Evolutionary conservation across 1,284 basidiomycete species (phyloP).

Genomic region (Inonotus hispidus): DNA sequence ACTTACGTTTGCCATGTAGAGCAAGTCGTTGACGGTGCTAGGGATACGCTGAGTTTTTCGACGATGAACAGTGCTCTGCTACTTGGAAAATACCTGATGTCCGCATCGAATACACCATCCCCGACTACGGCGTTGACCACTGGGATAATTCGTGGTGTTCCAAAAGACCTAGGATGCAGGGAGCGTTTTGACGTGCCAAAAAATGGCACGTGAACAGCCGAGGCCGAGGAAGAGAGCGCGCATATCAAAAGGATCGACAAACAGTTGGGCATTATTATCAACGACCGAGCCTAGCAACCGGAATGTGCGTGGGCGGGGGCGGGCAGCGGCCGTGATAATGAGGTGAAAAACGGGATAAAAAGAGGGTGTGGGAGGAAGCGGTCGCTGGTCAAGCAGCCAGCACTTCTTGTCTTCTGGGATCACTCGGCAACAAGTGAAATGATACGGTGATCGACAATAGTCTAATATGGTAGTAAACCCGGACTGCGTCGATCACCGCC

Average conservation of each 20-base stretch:
- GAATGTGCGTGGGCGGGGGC: neutral
- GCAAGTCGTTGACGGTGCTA: constrained; percentile 66
- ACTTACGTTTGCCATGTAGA: constrained; percentile 71
- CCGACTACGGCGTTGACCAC: constrained; percentile 7
- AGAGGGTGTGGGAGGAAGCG: constrained; percentile 15
- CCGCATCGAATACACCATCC: constrained; percentile 24
- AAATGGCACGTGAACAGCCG: constrained; percentile 17
- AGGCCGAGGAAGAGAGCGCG: constrained; percentile 8
- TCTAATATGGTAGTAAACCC: neutral
- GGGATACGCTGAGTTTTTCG: constrained; percentile 25
- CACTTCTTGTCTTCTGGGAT: neutral
- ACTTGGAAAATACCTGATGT: constrained; percentile 28
- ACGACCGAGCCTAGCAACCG: constrained; percentile 18
- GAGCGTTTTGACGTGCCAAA: constrained; percentile 5
- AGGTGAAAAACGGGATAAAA: constrained; percentile 23
- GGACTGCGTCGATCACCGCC: neutral
- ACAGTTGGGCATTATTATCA: constrained; percentile 14
- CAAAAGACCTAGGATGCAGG: constrained; percentile 7
- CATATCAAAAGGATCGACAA: constrained; percentile 16
- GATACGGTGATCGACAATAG: neutral
- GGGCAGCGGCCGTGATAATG: constrained; percentile 10
- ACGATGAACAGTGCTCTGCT: constrained; percentile 29
- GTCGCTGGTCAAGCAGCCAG: constrained; percentile 5
- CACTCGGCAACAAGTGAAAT: neutral
- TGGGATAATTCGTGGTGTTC: neutral